Conservation (phyloP, 371 early-diverging fungal genomes). For the Mycotypha africana region DNA sequence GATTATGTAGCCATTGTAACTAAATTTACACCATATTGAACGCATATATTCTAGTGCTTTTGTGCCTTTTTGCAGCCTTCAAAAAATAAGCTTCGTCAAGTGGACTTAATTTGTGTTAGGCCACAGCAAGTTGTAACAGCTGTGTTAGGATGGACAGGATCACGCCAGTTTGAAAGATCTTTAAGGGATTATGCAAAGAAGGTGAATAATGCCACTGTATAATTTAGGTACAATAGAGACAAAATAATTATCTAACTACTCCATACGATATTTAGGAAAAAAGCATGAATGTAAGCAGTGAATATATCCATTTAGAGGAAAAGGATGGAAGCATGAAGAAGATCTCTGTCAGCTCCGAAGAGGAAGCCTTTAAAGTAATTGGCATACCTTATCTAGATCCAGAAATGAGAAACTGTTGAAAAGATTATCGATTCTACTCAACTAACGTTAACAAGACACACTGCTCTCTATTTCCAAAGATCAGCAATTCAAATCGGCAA, state of each 20-base stretch:
- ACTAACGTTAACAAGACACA: no score
- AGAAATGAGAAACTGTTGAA: background rate
- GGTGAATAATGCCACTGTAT: conserved; percentile 2
- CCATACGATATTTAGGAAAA: background rate
- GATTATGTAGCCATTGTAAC: no score
- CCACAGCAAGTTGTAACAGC: conserved; percentile 27
- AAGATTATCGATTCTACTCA: background rate
- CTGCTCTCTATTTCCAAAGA: no score
- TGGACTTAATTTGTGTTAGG: conserved; percentile 38
- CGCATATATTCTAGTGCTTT: conserved; percentile 35
- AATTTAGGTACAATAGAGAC: no score
- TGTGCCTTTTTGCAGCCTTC: conserved; percentile 45
- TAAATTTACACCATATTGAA: no score
- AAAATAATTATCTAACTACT: no score
- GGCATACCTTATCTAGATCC: background rate
- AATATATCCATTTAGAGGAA: background rate
- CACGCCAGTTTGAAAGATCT: conserved; percentile 35
- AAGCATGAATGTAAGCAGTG: background rate
- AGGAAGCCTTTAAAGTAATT: background rate
- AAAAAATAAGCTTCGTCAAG: conserved; percentile 34
- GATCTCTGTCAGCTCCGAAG: background rate
- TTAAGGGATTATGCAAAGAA: conserved; percentile 33
- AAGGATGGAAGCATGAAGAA: background rate
- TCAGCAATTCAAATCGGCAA: no score
- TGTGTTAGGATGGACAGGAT: conserved; percentile 50